Percentiles rank a stretch among this genome's conserved stretches.
Evolutionary conservation across 1,284 basidiomycete species (phyloP).

Genomic region (Phylloporus sp.): DNA sequence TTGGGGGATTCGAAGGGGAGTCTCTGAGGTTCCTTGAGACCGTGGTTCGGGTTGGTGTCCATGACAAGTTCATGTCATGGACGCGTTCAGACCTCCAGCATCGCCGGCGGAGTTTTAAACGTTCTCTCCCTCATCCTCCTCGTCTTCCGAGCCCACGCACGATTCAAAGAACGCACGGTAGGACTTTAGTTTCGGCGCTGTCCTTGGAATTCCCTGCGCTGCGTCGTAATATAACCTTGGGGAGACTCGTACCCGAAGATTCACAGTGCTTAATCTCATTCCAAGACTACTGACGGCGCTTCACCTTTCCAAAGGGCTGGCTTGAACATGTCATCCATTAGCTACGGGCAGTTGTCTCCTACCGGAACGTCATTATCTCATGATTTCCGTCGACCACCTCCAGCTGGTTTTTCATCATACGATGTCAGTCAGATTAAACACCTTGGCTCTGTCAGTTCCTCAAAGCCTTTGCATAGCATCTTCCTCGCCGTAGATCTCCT

Average conservation of each 20-base stretch:
- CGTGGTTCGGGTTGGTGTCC: slow-evolving; percentile 30
- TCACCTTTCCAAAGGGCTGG: slow-evolving; percentile 8
- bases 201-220: slow-evolving; percentile 11
- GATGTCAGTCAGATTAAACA: slow-evolving; percentile 39
- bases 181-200: slow-evolving; percentile 4
- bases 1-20: slow-evolving; percentile 55
- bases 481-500: slow-evolving; percentile 46
- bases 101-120: slow-evolving; percentile 37
- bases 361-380: slow-evolving; percentile 27
- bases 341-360: slow-evolving; percentile 32
- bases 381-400: slow-evolving; percentile 37
- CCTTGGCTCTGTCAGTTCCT: slow-evolving; percentile 22
- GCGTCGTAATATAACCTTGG: slow-evolving; percentile 6
- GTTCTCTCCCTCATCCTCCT: slow-evolving; percentile 29
- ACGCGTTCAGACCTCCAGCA: slow-evolving; percentile 17
- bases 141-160: slow-evolving; percentile 14
- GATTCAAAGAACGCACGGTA: slow-evolving; percentile 14
- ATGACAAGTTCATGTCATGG: slow-evolving; percentile 23
- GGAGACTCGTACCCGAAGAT: slow-evolving; percentile 8
- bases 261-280: slow-evolving; percentile 8
- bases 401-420: slow-evolving; percentile 28
- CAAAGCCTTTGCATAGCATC: slow-evolving; percentile 43
- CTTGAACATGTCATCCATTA: slow-evolving; percentile 32
- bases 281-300: slow-evolving; percentile 12
- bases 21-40: slow-evolving; percentile 50